Base-by-base conservation (phyloP, 768 basidiomycete genomes). In the Clathrus columnatus region DNA sequence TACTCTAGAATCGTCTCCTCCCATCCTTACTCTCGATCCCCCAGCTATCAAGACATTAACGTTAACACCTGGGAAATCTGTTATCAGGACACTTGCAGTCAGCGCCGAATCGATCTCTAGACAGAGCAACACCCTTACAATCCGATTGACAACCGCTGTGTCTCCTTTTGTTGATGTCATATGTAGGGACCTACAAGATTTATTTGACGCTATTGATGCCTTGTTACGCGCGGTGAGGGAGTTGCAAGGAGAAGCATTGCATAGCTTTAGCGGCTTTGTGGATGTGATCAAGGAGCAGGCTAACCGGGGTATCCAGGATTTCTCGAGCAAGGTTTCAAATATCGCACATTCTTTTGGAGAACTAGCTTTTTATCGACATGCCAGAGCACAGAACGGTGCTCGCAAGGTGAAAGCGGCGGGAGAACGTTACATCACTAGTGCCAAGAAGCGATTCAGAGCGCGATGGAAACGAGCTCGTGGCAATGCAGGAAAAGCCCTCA, bases 151-250 rank as follows among this genome's bases (percentile, higher is more conserved):
- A 24, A n/a, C 28, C 17, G 54, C 54, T 5, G 44, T 55, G 20
- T 17, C 54, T 8, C 54, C 54, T 7, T 18, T 55, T 1, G 27
- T 55, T 42, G 54, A 55, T n/a, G 29, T 18, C 10, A 30, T 44
- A 8, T n/a, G 42, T 5, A 21, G 20, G 7, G 54, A 55, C 28
- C 42, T 55, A 20, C 24, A 23, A 17, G 54, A 55, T 20, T 18
- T 55, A 24, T 29, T 36, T 4, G 54, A 55, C n/a, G 54, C 54
- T 17, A 47, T 55, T 28, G 54, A 55, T 47, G 46, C 10, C 1
- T n/a, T 55, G 10, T 21, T 55, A 30, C 54, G 28, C 10, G 44
- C 54, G 23, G 36, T 36, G 36, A 36, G 36, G n/a, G 10, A 36
- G 11, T 46, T 55, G 23, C 21, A 27, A 17, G 45, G 32, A 26